Percentiles rank a stretch among this genome's conserved stretches.
Conservation (phyloP, 2,329 filamentous ascomycete species). For the Claviceps spartinae region DNA sequence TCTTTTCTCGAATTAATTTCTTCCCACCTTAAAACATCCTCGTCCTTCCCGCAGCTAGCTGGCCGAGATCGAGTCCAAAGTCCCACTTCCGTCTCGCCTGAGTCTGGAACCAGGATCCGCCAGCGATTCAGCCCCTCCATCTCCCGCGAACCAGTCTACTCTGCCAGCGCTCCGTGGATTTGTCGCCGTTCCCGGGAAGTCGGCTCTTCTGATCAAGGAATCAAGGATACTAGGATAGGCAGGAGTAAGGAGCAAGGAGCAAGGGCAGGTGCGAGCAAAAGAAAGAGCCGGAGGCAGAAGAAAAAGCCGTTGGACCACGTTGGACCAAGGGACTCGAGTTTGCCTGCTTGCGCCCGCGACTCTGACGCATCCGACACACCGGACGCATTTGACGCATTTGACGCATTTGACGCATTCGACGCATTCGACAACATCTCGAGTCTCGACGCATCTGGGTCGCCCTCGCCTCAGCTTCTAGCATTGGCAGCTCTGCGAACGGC, state of each 20-base stretch:
- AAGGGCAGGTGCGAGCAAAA: background rate
- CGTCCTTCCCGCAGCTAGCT: background rate
- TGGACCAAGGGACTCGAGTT: background rate
- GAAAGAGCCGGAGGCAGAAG: background rate
- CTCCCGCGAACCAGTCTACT: background rate
- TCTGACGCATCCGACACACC: background rate
- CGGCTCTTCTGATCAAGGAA: background rate
- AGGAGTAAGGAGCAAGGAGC: background rate
- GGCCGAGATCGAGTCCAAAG: background rate
- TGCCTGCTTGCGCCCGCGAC: background rate
- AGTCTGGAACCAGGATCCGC: constrained; percentile 2
- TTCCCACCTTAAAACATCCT: background rate
- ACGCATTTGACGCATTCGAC: background rate
- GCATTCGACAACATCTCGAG: too few relatives aligned
- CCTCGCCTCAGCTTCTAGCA: too few relatives aligned
- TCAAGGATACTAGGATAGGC: background rate
- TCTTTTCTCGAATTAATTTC: background rate
- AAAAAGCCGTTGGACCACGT: background rate
- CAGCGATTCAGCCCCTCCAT: constrained; percentile 2
- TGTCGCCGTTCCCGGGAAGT: constrained; percentile 6
- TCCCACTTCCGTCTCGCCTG: constrained; percentile 5
- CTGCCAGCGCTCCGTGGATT: constrained; percentile 1
- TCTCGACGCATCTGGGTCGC: too few relatives aligned
- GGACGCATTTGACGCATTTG: background rate
- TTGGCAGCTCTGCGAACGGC: background rate